Percentiles rank a stretch among this genome's conserved stretches.
Conservation (phyloP, 2,329 filamentous ascomycete species). For the Elsinoe arachidis region DNA sequence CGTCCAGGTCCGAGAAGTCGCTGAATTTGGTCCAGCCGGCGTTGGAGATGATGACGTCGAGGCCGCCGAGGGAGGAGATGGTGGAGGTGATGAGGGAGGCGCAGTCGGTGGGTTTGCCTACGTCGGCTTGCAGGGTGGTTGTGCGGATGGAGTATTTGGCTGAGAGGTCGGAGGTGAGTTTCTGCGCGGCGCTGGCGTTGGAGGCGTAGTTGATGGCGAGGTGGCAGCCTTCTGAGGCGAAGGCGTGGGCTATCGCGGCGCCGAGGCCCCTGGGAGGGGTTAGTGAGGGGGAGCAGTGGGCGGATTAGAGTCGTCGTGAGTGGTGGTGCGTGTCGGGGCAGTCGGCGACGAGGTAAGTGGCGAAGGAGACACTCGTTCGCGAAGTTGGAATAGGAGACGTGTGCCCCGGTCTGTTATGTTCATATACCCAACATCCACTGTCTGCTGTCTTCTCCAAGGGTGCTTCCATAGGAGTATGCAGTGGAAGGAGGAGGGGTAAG, state of each 20-base stretch:
- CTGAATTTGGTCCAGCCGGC: constrained; percentile 58
- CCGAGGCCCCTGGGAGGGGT: constrained; percentile 56
- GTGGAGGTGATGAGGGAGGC: constrained; percentile 50
- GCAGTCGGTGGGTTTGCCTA: constrained; percentile 52
- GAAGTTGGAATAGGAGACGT: neutral
- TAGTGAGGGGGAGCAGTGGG: neutral
- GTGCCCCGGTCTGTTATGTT: neutral
- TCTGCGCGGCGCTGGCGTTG: constrained; percentile 50
- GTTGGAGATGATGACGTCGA: constrained; percentile 75
- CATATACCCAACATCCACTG: too few species aligned
- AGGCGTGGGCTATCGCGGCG: constrained; percentile 56
- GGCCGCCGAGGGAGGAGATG: constrained; percentile 52
- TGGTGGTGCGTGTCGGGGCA: neutral
- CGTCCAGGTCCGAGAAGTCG: constrained; percentile 49
- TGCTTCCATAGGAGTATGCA: too few species aligned
- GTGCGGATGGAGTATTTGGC: constrained; percentile 44
- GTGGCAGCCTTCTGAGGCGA: constrained; percentile 59
- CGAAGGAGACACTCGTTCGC: neutral
- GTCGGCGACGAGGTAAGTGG: neutral
- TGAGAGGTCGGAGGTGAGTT: constrained; percentile 49
- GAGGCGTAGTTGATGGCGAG: constrained; percentile 66
- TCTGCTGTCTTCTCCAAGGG: too few species aligned
- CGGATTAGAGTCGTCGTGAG: neutral
- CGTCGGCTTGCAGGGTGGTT: constrained; percentile 56
- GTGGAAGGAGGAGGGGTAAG: constrained; percentile 8